Conservation (phyloP, 169 alveolate species). For the Eimeria praecox region DNA sequence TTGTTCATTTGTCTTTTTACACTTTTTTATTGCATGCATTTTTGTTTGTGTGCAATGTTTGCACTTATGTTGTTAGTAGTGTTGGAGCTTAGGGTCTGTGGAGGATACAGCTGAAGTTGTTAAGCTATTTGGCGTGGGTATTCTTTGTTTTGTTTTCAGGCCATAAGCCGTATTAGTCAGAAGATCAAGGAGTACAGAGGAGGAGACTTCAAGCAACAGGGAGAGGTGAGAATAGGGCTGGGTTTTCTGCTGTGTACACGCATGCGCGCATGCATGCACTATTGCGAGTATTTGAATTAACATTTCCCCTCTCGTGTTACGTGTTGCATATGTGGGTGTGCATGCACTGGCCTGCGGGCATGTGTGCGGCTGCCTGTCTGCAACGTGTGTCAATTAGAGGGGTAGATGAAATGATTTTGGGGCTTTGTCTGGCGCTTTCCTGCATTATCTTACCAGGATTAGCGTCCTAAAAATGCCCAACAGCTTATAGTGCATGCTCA, state of each 20-base stretch:
- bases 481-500: background rate
- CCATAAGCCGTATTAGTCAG: slow-evolving; percentile 34
- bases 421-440: slow-evolving; percentile 20
- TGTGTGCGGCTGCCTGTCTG: slow-evolving; percentile 10
- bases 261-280: background rate
- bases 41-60: background rate
- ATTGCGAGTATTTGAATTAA: background rate
- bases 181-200: slow-evolving; percentile 69
- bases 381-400: slow-evolving; percentile 6
- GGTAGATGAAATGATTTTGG: background rate
- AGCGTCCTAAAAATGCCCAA: slow-evolving; percentile 5
- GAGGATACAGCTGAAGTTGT: too few relatives aligned
- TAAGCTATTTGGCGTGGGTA: background rate
- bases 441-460: too few relatives aligned
- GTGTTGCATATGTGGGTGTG: background rate
- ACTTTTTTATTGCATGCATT: background rate
- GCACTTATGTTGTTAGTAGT: too few relatives aligned
- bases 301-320: slow-evolving; percentile 31
- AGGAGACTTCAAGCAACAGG: slow-evolving; percentile 83
- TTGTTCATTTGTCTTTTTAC: too few relatives aligned
- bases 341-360: slow-evolving; percentile 28
- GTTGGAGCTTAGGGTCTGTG: too few relatives aligned
- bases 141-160: slow-evolving; percentile 22
- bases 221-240: slow-evolving; percentile 47
- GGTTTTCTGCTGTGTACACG: background rate